Base-by-base conservation (phyloP, 169 alveolate species). In the Cryptosporidium xiaoi region DNA sequence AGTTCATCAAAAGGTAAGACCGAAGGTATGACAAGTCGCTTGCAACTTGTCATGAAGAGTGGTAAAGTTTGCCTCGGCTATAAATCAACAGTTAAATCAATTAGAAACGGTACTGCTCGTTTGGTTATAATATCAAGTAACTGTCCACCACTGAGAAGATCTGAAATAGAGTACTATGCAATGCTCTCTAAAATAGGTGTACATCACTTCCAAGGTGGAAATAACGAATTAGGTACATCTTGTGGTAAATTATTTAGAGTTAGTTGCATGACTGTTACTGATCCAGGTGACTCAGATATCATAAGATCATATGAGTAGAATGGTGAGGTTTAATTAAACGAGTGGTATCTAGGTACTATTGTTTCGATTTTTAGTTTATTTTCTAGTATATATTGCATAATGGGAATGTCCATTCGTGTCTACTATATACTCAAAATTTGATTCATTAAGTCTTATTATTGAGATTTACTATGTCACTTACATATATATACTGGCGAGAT, bases 281-380 rank as follows among this genome's bases (percentile, higher is more conserved):
- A 98, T 83, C 97, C 99, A 51, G 99, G 99, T 34, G 99, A 98
- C 90, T 96, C 99, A 16, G 99, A 98, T 90, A 98, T 98, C 91
- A 93, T 97, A 77, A 95, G 96, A 90, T 91, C 97, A 44, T 92
- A 94, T 84, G 97, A 95, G 85, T 93, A 93, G 71, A 44, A 51
- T 7, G 64, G 10, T 18, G 4, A 53, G 10, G 0, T 6, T 53
- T 53, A 6, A n/a, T 6, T 18, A n/a, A 6, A 53, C 34, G 7
- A 53, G 12, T 18, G 64, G 64, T 53, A 40, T 8, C 13, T 40
- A 40, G 10, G 10, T 40, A 40, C 48, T 40, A 40, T 40, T 40
- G 48, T 40, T 40, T 6, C 48, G 10, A 40, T 40, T 40, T 40
- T 40, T 40, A 1, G 48, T 40, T 40, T 40, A 40, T 40, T 40